Percentiles rank a stretch among this genome's conserved stretches.
Conservation (phyloP, 371 early-diverging fungal genomes). For the Circinella minor region DNA sequence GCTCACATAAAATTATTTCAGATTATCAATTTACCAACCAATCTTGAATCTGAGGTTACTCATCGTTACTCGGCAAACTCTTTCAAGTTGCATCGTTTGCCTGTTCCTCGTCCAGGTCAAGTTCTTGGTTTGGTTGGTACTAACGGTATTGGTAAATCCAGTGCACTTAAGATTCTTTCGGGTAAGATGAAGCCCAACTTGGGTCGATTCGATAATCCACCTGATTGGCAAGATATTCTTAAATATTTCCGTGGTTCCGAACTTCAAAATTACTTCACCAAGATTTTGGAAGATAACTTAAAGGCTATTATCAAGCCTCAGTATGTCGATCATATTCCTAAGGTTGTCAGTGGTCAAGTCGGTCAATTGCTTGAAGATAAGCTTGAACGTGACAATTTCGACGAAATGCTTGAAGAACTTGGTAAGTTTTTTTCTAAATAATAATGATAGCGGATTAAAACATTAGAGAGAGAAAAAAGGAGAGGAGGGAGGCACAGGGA, state of each 20-base stretch:
- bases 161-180: slow-evolving; percentile 97
- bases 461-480: neutral
- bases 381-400: slow-evolving; percentile 75
- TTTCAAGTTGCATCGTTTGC: slow-evolving; percentile 99
- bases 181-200: slow-evolving; percentile 99
- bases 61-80: slow-evolving; percentile 99
- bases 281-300: slow-evolving; percentile 96
- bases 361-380: slow-evolving; percentile 77
- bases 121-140: slow-evolving; percentile 99
- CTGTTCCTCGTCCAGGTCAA: slow-evolving; percentile 97
- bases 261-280: slow-evolving; percentile 99
- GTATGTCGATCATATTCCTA: slow-evolving; percentile 97
- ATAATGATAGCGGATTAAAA: neutral
- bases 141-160: slow-evolving; percentile 99
- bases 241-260: slow-evolving; percentile 99
- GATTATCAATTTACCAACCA: slow-evolving; percentile 99
- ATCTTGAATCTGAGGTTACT: slow-evolving; percentile 95
- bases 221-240: slow-evolving; percentile 98
- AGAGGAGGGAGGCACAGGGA: neutral
- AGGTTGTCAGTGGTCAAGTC: slow-evolving; percentile 87
- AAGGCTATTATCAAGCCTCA: slow-evolving; percentile 98
- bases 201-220: slow-evolving; percentile 87
- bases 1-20: no score
- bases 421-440: slow-evolving; percentile 42
- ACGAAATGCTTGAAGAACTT: slow-evolving; percentile 76